These are phyloP conservation scores for Collybiopsis confluens DNA, from an alignment of 768 basidiomycete genomes.

Conservation along the genomic window DNA sequence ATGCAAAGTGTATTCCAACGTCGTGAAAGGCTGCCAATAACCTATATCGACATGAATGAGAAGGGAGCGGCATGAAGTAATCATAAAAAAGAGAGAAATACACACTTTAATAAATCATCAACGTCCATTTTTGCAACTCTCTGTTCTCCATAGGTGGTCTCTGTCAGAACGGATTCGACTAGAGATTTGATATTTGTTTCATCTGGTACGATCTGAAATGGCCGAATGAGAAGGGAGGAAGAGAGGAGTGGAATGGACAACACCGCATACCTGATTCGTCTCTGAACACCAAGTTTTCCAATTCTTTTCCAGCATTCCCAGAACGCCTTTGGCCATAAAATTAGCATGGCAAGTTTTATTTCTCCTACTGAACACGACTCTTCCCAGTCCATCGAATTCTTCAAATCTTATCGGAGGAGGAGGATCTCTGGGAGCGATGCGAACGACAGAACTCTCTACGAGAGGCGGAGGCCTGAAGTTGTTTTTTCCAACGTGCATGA, in stretches of 20 bases:
- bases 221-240: not conserved
- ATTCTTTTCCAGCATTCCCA: slow-evolving; percentile 92
- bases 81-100: too few relatives aligned
- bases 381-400: slow-evolving; percentile 93
- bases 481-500: slow-evolving; percentile 95
- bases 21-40: slow-evolving; percentile 72
- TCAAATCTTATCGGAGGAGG: slow-evolving; percentile 95
- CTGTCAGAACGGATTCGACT: slow-evolving; percentile 68
- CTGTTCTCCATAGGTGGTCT: slow-evolving; percentile 68
- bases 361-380: slow-evolving; percentile 84
- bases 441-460: slow-evolving; percentile 90
- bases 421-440: slow-evolving; percentile 88
- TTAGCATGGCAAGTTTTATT: slow-evolving; percentile 90
- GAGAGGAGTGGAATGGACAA: not conserved
- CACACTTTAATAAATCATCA: slow-evolving; percentile 88
- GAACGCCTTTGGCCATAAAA: slow-evolving; percentile 91
- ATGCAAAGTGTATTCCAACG: slow-evolving; percentile 71
- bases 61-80: too few relatives aligned
- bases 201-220: slow-evolving; percentile 61
- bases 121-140: slow-evolving; percentile 93
- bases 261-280: slow-evolving; percentile 50
- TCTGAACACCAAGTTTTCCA: slow-evolving; percentile 89
- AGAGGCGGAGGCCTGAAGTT: slow-evolving; percentile 95
- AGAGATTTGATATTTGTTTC: slow-evolving; percentile 63
- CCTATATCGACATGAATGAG: too few relatives aligned